Evolutionary conservation across 148 eudicot species (phyloP), one percentile per base, ranked within the genome.

Genomic region (Rhododendron vialii): DNA sequence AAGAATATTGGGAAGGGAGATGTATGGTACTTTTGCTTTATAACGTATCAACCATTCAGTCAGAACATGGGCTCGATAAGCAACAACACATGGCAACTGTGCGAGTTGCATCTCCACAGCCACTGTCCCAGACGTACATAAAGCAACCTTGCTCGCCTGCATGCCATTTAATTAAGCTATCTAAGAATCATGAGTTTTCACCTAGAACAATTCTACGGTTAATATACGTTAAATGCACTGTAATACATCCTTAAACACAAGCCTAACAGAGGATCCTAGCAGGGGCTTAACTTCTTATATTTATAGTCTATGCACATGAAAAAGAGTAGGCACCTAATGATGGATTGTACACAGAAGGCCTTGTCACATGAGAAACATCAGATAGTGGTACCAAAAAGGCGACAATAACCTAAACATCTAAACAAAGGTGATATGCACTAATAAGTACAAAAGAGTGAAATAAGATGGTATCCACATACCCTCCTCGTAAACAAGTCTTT

Each of bases 101-200:
- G 99, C 95, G 73, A 95, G 95, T 89, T 94, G 98, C 92, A 95
- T 80, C 89, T 97, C 98, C 90, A 97, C 86, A 45, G 98, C 96
- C 71, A 91, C 98, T 45, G 98, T 97, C 87, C 99, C 99, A 43
- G 99, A 97, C 30, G 96, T 92, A 85, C 98, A 97, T 74, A 95
- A 87, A 55, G 99, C 99, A 83, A 91, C 94, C 41, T 82, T 86
- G 87, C 98, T 95, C 36, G 92, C 98, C 99, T 96, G 94, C 87
- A 87, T 82, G 26, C 13, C 65, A 38, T 45, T 63, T 45, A 43
- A 67, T 18, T 20, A 15, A 47, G 75, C 17, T n/a, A 36, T 35
- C 59, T 84, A 38, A 74, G 82, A 53, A 20, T 15, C 9, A 33
- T 47, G 24, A 84, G 67, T 84, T 0, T 10, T 50, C 45, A 65